A percentile compares a stretch with the other conserved stretches of the same genome.
Evolutionary conservation across 1,139 yeast genomes (phyloP).

Genomic region (Arxiozyma heterogenica): DNA sequence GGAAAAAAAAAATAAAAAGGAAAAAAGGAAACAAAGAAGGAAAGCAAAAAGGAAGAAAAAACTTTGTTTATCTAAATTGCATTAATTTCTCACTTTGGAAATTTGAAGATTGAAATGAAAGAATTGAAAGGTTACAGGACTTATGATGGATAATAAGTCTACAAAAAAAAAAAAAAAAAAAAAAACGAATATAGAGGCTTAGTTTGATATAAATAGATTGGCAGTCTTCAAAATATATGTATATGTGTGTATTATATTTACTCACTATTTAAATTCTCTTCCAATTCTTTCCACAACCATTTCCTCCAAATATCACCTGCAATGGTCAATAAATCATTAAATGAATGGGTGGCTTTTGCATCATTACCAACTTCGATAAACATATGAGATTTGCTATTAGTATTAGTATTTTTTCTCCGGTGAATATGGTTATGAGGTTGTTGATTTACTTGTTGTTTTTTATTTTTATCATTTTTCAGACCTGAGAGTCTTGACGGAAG

Average conservation of each 20-base stretch:
- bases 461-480: not conserved
- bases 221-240: too few relatives aligned
- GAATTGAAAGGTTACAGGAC: too few relatives aligned
- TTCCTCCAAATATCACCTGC: conserved; percentile 87
- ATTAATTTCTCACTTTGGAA: not conserved
- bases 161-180: too few relatives aligned
- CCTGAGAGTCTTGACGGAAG: not conserved
- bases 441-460: not conserved
- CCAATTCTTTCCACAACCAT: conserved; percentile 69
- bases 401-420: not conserved
- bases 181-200: not conserved
- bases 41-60: too few relatives aligned
- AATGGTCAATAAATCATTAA: conserved; percentile 50
- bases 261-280: conserved; percentile 32
- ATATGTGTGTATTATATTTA: not conserved
- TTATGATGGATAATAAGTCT: too few relatives aligned
- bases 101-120: not conserved
- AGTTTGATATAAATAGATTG: not conserved
- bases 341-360: conserved; percentile 32
- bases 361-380: conserved; percentile 29
- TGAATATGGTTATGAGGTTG: not conserved
- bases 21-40: too few relatives aligned
- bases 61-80: not conserved
- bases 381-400: conserved; percentile 17
- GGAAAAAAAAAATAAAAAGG: too few relatives aligned